A percentile compares a stretch with the other conserved stretches of the same genome.
Evolutionary conservation across 495 filamentous ascomycete genomes (phyloP).

Genomic region (Aspergillus coremiiformis): DNA sequence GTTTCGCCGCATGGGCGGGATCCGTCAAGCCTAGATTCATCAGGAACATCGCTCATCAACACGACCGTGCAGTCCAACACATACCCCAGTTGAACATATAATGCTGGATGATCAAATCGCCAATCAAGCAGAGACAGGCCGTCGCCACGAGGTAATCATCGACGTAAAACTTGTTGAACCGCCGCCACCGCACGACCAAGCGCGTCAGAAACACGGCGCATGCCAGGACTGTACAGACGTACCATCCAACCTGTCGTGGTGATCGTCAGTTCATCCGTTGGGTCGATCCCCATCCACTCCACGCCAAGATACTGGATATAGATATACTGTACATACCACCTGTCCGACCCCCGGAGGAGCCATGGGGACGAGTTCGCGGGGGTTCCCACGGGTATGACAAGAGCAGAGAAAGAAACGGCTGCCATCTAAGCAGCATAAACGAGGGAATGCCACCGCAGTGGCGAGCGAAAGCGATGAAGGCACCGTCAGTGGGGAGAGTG

Average conservation of each 20-base stretch:
- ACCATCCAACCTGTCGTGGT: conserved; percentile 16
- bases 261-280: not conserved
- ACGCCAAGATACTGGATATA: not conserved
- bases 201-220: conserved; percentile 14
- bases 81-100: conserved; percentile 20
- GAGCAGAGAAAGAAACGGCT: not conserved
- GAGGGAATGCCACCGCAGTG: not conserved
- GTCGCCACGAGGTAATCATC: conserved; percentile 14
- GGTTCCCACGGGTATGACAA: not conserved
- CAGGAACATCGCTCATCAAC: not conserved
- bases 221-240: conserved; percentile 17
- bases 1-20: conserved; percentile 4
- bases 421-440: not conserved
- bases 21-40: conserved; percentile 17
- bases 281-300: not conserved
- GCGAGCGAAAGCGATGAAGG: not conserved
- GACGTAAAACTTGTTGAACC: conserved; percentile 15
- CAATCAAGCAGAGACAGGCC: conserved; percentile 14
- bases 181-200: conserved; percentile 10
- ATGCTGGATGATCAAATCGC: conserved; percentile 18
- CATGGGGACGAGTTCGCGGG: conserved; percentile 3
- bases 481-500: not conserved
- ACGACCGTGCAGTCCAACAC: not conserved
- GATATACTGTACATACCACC: conserved; percentile 9
- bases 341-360: conserved; percentile 12